Evolutionary conservation across 352 stramenopile species (phyloP).

Genomic region (Phytopythium helicoides): DNA sequence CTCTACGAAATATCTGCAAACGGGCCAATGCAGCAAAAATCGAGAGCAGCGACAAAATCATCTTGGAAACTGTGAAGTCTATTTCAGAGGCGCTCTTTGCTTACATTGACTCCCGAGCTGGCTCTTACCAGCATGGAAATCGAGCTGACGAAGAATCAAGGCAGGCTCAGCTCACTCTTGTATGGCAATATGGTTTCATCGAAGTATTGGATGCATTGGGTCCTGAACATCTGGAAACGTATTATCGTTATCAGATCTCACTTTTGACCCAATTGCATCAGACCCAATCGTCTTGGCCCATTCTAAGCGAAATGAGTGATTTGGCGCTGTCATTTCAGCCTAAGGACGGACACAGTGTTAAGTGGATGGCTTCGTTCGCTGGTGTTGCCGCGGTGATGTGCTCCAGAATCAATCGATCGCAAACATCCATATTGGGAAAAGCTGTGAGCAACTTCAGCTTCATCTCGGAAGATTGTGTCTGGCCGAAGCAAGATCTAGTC

Average conservation of each 20-base stretch:
- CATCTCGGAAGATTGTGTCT: too few species aligned
- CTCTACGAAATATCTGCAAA: neutral
- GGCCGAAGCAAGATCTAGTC: too few species aligned
- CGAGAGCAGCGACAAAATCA: neutral
- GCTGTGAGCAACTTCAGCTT: too few species aligned
- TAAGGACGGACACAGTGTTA: too few species aligned
- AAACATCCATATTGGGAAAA: too few species aligned
- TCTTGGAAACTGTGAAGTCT: neutral
- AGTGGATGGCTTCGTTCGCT: too few species aligned
- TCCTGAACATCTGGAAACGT: neutral
- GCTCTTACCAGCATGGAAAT: neutral
- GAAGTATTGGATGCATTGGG: neutral
- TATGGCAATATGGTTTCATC: neutral
- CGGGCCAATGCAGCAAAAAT: neutral
- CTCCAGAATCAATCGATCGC: too few species aligned
- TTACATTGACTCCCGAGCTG: neutral
- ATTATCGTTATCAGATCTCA: neutral
- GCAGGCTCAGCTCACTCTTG: neutral
- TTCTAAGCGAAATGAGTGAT: too few species aligned
- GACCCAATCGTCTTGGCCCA: neutral
- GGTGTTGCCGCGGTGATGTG: too few species aligned
- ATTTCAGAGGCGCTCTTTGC: neutral
- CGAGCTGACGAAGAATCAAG: neutral
- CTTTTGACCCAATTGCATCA: neutral
- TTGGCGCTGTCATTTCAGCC: too few species aligned